A percentile compares a stretch with the other conserved stretches of the same genome.
phyloP scores from a whole-genome alignment of 305 asterid species.

The Fraxinus baroniana region DNA sequence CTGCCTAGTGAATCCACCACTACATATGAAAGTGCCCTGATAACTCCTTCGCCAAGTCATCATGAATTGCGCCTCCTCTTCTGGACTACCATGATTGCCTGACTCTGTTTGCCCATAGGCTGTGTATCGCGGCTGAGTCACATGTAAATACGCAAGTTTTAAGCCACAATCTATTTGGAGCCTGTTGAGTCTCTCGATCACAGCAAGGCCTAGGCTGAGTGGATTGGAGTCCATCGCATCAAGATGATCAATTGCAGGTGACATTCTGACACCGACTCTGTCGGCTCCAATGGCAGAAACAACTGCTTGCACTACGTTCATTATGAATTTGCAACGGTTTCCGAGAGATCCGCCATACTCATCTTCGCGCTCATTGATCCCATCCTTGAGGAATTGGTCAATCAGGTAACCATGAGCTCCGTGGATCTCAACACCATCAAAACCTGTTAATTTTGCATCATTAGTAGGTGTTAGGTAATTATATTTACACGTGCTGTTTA shows the following conservation, averaged over 20 bases:
- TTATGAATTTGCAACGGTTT: slow-evolving; percentile 77
- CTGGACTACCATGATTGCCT: slow-evolving; percentile 67
- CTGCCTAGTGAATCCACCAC: slow-evolving; percentile 83
- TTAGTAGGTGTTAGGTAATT: background rate
- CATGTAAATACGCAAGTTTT: slow-evolving; percentile 66
- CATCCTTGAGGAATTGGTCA: slow-evolving; percentile 92
- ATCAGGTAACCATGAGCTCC: slow-evolving; percentile 97
- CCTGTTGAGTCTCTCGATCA: slow-evolving; percentile 64
- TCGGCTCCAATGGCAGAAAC: slow-evolving; percentile 75
- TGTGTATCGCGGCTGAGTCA: slow-evolving; percentile 83
- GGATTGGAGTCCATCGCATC: slow-evolving; percentile 89
- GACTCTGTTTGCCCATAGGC: slow-evolving; percentile 83
- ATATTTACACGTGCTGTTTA: background rate
- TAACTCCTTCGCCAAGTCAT: slow-evolving; percentile 54
- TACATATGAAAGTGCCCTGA: slow-evolving; percentile 66
- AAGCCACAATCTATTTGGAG: slow-evolving; percentile 46
- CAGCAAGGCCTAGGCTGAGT: slow-evolving; percentile 67
- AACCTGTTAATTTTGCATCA: slow-evolving; percentile 45
- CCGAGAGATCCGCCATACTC: slow-evolving; percentile 77
- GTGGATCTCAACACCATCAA: slow-evolving; percentile 93
- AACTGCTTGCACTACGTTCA: slow-evolving; percentile 62
- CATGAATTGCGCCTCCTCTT: slow-evolving; percentile 60
- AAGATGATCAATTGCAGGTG: slow-evolving; percentile 93
- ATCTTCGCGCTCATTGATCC: slow-evolving; percentile 75
- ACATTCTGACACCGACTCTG: slow-evolving; percentile 74